Evolutionary conservation across 495 filamentous ascomycete genomes (phyloP), one percentile per base, ranked within the genome.

Genomic region (Aspergillus hancockii): DNA sequence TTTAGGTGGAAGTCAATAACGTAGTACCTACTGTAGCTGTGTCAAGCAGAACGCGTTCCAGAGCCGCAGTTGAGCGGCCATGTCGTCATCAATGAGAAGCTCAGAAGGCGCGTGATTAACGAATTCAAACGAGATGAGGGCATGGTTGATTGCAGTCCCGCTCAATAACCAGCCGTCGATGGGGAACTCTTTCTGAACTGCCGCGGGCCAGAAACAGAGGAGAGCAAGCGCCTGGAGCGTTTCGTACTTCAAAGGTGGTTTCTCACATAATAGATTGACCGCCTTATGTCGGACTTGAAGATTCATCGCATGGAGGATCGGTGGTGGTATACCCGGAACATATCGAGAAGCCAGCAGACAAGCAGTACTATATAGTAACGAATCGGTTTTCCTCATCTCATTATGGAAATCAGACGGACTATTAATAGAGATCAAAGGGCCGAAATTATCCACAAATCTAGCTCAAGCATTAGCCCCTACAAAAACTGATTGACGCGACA

Each of bases 151-250:
- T 23, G 72, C 72, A 60, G 73, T 71, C 64, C 72, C 72, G 63
- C 74, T 77, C 67, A 77, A 55, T 32, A 77, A 65, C 74, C 74
- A 77, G 65, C 71, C 72, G 49, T 77, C 74, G 60, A 77, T 73
- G 28, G 70, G 70, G 6, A 67, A 62, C 32, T 72, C 72, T 54
- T 71, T 74, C 21, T 75, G 71, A 8, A 71, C 67, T 6, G 71
- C 68, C 21, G 69, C 66, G 30, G 71, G 67, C 58, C 73, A 77
- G 19, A 77, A 65, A 64, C 72, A 74, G 22, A 77, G 68, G 28
- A 77, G 60, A 13, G 68, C 66, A 19, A 77, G 55, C 4, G 72
- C 74, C 56, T 77, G 74, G 14, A 77, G 68, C 36, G 69, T 55
- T 52, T 77, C 74, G 50, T 68, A 70, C 28, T 63, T 64, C 57